Evolutionary conservation across 345 rosid genomes (phyloP), one percentile per base, ranked within the genome.

Genomic region (Atalantia buxifolia): DNA sequence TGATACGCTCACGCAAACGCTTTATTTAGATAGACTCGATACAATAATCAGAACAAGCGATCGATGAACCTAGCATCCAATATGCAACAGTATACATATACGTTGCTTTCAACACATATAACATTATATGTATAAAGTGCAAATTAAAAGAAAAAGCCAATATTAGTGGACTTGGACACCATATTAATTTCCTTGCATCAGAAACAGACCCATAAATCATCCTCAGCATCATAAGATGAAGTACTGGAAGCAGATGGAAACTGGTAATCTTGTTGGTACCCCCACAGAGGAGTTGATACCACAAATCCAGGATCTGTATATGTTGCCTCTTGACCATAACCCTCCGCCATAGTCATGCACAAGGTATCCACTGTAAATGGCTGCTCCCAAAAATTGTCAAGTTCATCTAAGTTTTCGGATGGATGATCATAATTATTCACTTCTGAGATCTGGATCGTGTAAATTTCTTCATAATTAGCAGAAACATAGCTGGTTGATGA

Each of bases 371-470:
- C 10, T 19, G 27, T 13, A 40, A 35, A 72, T 24, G 76, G 76
- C 45, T 35, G 66, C 33, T 35, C 66, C 76, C 45, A 72, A 10
- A 69, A 69, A 22, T 36, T 65, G 50, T 66, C 69, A 57, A 71
- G 27, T 71, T 75, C 74, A 57, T 40, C 74, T 19, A 2, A 35
- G 48, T 48, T 13, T 50, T 28, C 61, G 9, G 60, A 50, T 13
- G 19, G 30, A 18, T 14, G 6, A 55, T 25, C 30, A 31, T 53
- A 53, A 18, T 9, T 31, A 5, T 30, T 55, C 30, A 55, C 75
- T 30, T 22, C 30, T 22, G n/a, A 10, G 63, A 4, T 22, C 64
- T 21, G 75, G 64, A 21, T 71, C 56, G 4, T 6, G 19, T 28
- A 53, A 9, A 21, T 16, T 4, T 56, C 42, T 55, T 7, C 24